phyloP scores from a whole-genome alignment of 345 rosid genomes.

The Heritiera fomes region DNA sequence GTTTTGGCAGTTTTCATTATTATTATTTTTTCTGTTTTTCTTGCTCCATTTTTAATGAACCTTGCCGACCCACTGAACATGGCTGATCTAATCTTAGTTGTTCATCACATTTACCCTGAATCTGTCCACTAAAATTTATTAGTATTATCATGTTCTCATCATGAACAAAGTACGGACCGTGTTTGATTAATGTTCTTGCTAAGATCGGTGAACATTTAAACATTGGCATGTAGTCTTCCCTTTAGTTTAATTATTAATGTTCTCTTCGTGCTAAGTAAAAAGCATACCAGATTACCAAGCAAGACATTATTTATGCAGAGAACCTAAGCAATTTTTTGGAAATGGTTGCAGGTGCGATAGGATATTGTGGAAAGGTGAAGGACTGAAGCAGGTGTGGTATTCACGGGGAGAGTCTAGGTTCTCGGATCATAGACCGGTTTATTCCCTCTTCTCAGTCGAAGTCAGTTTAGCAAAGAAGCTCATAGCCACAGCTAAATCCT shows the following conservation, averaged over 20 bases:
- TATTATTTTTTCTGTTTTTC: neutral
- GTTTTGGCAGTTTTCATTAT: constrained; percentile 9
- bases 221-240: neutral
- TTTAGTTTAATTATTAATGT: neutral
- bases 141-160: neutral
- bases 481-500: constrained; percentile 19
- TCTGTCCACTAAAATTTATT: neutral
- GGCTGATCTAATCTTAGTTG: constrained; percentile 9
- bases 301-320: neutral
- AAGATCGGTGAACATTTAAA: neutral
- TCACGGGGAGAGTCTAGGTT: constrained; percentile 84
- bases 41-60: neutral
- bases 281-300: neutral
- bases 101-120: constrained; percentile 1
- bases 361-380: constrained; percentile 89
- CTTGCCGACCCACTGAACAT: constrained; percentile 8
- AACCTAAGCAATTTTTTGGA: neutral
- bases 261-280: neutral
- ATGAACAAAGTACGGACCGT: constrained; percentile 4
- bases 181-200: constrained; percentile 5
- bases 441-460: constrained; percentile 70
- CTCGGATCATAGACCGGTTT: constrained; percentile 97
- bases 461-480: constrained; percentile 32
- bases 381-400: constrained; percentile 71
- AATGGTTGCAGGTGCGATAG: constrained; percentile 79